Percentiles rank a stretch among this genome's conserved stretches.
Conservation (phyloP, 164 flowering plant species). For the Brasenia schreberi region DNA sequence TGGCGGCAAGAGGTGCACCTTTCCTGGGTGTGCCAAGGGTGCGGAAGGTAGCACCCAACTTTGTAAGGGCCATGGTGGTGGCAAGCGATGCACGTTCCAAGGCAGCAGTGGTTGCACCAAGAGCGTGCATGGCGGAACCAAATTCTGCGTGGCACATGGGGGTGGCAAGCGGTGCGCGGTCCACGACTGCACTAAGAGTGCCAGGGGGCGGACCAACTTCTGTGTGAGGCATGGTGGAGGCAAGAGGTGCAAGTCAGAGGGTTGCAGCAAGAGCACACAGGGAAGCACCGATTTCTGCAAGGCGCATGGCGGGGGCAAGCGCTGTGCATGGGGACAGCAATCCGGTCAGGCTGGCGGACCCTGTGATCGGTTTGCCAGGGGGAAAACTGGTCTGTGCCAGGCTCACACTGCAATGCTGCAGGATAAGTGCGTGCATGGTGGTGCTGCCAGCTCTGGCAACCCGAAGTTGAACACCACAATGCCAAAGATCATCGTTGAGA, state of each 20-base stretch:
- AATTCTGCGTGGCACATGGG: constrained; percentile 81
- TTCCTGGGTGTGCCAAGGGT: constrained; percentile 74
- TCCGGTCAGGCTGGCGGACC: too few species aligned
- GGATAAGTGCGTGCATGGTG: constrained; percentile 89
- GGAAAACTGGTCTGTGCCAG: constrained; percentile 78
- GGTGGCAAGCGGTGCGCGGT: constrained; percentile 93
- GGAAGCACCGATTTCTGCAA: constrained; percentile 92
- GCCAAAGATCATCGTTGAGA: too few species aligned
- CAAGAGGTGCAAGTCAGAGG: constrained; percentile 68
- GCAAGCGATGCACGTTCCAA: constrained; percentile 71
- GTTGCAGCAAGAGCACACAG: constrained; percentile 86
- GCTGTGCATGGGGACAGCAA: constrained; percentile 52
- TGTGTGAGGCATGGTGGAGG: constrained; percentile 97
- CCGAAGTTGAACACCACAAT: too few species aligned
- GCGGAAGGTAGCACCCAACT: constrained; percentile 91
- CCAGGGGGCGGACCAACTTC: constrained; percentile 72
- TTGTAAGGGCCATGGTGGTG: constrained; percentile 97
- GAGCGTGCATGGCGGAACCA: constrained; percentile 90
- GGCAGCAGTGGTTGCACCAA: constrained; percentile 73
- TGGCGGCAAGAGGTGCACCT: constrained; percentile 81
- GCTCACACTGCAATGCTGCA: constrained; percentile 65
- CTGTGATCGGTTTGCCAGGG: constrained; percentile 43
- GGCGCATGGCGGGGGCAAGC: constrained; percentile 92
- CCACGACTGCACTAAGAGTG: constrained; percentile 85
- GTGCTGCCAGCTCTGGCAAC: too few species aligned